Base-by-base conservation (phyloP, 1,284 basidiomycete species). In the Termitomyces sp. region DNA sequence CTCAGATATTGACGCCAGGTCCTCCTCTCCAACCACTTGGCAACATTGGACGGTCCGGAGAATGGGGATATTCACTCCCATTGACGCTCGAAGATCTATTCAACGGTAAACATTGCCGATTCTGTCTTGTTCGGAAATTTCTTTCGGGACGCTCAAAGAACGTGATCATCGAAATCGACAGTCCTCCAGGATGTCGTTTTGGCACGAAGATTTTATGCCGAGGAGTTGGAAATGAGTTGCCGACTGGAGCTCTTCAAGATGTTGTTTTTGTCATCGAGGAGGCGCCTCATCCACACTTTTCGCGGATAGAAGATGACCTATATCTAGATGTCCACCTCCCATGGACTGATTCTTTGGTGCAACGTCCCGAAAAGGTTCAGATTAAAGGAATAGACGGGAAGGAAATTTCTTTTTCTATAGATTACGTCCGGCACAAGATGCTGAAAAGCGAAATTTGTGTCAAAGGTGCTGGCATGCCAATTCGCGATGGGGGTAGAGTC, bases 1-100 rank as follows among this genome's bases (percentile, higher is more conserved):
- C 49, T 14, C 46, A 37, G 16, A 7, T 52, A 5, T n/a, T 55
- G n/a, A 54, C 19, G 40, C 34, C 53, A 14, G 60, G 61, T 7
- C 60, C 71, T 39, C 66, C 67, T 26, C 60, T 72, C 13, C 59
- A 54, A 33, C 67, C 67, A 8, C 55, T 70, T 30, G 28, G 28
- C 21, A 69, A 69, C 19, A 51, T 66, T 8, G 68, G 67, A 5
- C 52, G 59, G 31, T 64, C 61, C 6, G 64, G 64, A 48, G 70
- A 71, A 61, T 84, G 81, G 81, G 70, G 75, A 21, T 85, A 83
- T 66, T 85, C 88, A 0, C 79, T 97, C 19, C 80, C 83, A 13
- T 69, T 94, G 56, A 78, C 88, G 0, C 81, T 97, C 9, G 90
- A 95, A 63, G 93, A 97, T 58, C 76, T 97, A 45, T 93, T 89